A percentile compares a stretch with the other conserved stretches of the same genome.
Conservation (phyloP, 768 basidiomycete species). For the Tulasnella calospora region DNA sequence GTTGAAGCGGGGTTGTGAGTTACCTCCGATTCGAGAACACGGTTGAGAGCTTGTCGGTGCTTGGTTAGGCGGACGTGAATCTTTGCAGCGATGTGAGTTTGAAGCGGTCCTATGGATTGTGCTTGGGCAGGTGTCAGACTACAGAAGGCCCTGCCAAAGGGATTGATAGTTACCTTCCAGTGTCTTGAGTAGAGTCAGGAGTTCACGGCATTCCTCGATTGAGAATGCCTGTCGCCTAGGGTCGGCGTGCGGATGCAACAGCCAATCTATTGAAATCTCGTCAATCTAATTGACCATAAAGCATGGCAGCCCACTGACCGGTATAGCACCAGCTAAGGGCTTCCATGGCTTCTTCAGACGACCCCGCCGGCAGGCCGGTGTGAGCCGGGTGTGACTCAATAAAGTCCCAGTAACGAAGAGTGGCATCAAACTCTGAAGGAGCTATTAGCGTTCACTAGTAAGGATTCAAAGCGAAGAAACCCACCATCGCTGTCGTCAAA, state of each 20-base stretch:
- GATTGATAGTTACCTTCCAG: constrained; percentile 34
- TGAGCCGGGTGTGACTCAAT: constrained; percentile 77
- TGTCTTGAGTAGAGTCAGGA: constrained; percentile 55
- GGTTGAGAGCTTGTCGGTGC: constrained; percentile 20
- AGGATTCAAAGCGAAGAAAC: not conserved
- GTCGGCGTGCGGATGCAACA: constrained; percentile 57
- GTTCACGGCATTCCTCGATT: constrained; percentile 71
- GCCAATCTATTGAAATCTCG: constrained; percentile 13
- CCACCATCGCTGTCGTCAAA: not conserved
- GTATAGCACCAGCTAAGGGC: constrained; percentile 77
- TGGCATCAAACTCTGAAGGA: constrained; percentile 60
- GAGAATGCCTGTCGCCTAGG: constrained; percentile 63
- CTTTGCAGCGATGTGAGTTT: constrained; percentile 62
- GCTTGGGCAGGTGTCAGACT: constrained; percentile 3
- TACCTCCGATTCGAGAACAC: not conserved
- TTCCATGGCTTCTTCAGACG: constrained; percentile 65
- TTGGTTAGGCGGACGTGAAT: constrained; percentile 54
- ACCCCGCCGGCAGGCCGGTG: constrained; percentile 49
- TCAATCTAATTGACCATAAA: not conserved
- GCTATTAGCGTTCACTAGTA: not conserved
- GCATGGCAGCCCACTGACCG: constrained; percentile 39
- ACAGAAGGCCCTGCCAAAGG: not conserved
- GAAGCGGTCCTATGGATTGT: constrained; percentile 33
- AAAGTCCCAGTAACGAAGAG: constrained; percentile 78
- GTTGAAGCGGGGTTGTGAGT: not conserved